phyloP scores from a whole-genome alignment of 179 eudicot species.

The Spergularia azorica region DNA sequence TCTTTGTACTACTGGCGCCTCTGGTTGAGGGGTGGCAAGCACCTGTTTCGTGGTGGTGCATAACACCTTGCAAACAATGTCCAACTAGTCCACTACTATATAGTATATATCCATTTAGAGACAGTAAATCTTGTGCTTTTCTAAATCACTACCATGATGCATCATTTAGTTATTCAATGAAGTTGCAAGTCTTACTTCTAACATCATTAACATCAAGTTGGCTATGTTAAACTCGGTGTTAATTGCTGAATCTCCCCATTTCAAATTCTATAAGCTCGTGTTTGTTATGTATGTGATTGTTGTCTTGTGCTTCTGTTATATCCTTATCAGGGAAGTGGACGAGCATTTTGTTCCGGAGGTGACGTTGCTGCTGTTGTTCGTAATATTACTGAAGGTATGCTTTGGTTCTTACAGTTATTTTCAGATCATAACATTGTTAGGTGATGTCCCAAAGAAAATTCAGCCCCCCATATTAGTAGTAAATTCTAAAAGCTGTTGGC shows the following conservation, averaged over 20 bases:
- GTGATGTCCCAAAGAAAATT: background rate
- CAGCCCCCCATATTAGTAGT: too few relatives aligned
- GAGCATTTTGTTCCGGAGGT: slow-evolving; percentile 93
- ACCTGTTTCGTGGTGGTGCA: background rate
- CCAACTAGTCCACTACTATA: background rate
- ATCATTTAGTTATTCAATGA: background rate
- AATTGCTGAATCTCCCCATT: background rate
- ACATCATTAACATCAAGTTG: background rate
- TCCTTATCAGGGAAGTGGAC: slow-evolving; percentile 64
- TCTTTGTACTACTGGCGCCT: too few relatives aligned
- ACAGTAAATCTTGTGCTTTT: background rate
- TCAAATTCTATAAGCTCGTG: background rate
- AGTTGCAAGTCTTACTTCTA: slow-evolving; percentile 1
- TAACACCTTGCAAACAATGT: background rate
- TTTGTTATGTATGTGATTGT: background rate
- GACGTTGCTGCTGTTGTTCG: slow-evolving; percentile 74
- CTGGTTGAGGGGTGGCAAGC: background rate
- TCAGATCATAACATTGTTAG: background rate
- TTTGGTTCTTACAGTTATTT: background rate
- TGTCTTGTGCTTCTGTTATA: slow-evolving; percentile 4
- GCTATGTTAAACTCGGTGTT: background rate
- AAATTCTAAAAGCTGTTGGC: too few relatives aligned
- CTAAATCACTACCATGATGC: background rate
- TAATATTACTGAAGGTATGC: slow-evolving; percentile 56
- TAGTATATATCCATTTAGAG: background rate